Base-by-base conservation (phyloP, 495 filamentous ascomycete genomes). In the Cryomyces minteri region DNA sequence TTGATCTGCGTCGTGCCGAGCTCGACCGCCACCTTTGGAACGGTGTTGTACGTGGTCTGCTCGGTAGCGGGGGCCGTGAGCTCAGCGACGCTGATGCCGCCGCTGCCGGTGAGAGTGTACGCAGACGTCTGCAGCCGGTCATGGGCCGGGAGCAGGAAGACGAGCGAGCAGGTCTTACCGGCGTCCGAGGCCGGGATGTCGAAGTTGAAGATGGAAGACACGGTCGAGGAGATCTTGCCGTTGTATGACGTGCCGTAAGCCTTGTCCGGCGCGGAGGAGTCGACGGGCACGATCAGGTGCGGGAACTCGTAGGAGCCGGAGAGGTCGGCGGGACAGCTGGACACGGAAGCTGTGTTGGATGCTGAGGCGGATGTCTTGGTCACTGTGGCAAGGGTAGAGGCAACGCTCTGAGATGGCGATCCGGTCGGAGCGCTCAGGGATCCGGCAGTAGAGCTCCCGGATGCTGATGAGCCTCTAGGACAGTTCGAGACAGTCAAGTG, bases 171-270 rank as follows among this genome's bases (percentile, higher is more conserved):
- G 8, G 52, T 54, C 47, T 56, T 57, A 30, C 52, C 56, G 31
- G 51, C 43, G 36, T 54, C 41, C 4, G 43, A 43, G 9, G 46
- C 7, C 0, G 55, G 55, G 29, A 62, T 43, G 43, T 62, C 51
- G 52, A 62, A 62, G 50, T 57, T 62, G 55, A 59, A 61, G 37
- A 59, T 52, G 10, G 56, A 52, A 41, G 47, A 51, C 39, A 44
- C 39, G n/a, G 37, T 50, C 5, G 53, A 40, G 28, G 39, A 46
- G 32, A 60, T 44, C 8, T 45, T 40, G 9, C 43, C 54, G 43
- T 48, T 51, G 50, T 51, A 61, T 2, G 30, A 34, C 32, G 50
- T 56, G 39, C 61, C 59, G 29, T 52, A 50, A 25, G 53, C 51
- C 11, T 30, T 50, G 41, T 54, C 39, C 6, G 57, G 56, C 9